Base-by-base conservation (phyloP, 2,329 filamentous ascomycete species). In the Ophiostoma piceae region DNA sequence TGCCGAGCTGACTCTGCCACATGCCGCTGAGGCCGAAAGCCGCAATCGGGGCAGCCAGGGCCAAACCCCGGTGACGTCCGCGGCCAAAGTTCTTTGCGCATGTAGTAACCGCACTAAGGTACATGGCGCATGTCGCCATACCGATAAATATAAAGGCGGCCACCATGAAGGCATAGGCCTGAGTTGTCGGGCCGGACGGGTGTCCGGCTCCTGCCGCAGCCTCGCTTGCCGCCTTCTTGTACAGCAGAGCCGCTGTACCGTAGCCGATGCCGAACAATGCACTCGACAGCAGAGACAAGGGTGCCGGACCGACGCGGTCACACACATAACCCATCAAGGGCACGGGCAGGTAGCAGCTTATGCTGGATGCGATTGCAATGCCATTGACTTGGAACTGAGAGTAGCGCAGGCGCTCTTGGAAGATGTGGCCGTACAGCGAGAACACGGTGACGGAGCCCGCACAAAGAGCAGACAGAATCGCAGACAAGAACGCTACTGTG, bases 41-140 rank as follows among this genome's bases (percentile, higher is more conserved):
- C 0, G 95, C 92, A 77, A 98, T 97, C 1, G 95, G 95, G 71
- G 92, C 84, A 1, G 94, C 94, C 69, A 99, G 84, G 71, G 96
- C 94, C 67, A 99, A 81, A 0, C 95, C 95, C 75, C 94, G 90
- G 76, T 96, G 90, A 76, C 90, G 91, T 3, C 93, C 92, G 72
- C 90, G 88, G 67, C 94, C 94, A 80, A 98, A 99, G 80, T 98
- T 99, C 87, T 99, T 99, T 47, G 95, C 95, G 77, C 93, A 97
- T 0, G 94, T 96, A 7, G 94, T 94, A n/a, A 99, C 90, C 1
- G 92, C 90, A 67, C 89, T 87, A 70, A 98, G 84, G 79, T 98
- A 99, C 88, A 98, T 93, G 78, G 87, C 88, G 73, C 91, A 92
- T 0, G 94, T 97, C 5, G 88, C 94, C 72, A 90, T 85, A 1